phyloP scores from a whole-genome alignment of 495 filamentous ascomycete genomes.

The Trichoderma erinaceum region DNA sequence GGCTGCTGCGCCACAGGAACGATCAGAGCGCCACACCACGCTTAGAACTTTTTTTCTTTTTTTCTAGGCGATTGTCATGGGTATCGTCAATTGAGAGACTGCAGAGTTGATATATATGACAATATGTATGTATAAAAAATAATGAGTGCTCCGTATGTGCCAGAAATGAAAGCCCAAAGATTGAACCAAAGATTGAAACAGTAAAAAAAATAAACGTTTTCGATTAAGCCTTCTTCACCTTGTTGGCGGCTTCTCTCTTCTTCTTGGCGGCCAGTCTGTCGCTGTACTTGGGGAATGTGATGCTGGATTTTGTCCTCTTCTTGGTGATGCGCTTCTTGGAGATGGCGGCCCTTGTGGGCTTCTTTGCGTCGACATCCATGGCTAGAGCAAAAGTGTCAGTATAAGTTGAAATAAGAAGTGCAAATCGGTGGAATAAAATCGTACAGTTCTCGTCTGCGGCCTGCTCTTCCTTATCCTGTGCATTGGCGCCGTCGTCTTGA shows the following conservation, averaged over 20 bases:
- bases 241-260: background rate
- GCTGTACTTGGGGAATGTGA: slow-evolving; percentile 16
- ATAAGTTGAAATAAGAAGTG: background rate
- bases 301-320: slow-evolving; percentile 13
- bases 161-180: background rate
- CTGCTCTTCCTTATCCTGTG: slow-evolving; percentile 4
- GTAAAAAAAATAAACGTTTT: background rate
- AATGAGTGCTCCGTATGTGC: slow-evolving; percentile 5
- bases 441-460: slow-evolving; percentile 8
- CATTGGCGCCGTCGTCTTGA: slow-evolving; percentile 5
- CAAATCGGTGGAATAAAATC: background rate
- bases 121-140: background rate
- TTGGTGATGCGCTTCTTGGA: slow-evolving; percentile 12
- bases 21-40: background rate
- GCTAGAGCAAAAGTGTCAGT: background rate
- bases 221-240: background rate
- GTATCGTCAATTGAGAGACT: slow-evolving; percentile 15
- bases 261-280: slow-evolving; percentile 13
- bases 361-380: slow-evolving; percentile 17
- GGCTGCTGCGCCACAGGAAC: slow-evolving; percentile 8
- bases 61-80: background rate
- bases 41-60: background rate
- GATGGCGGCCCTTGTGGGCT: background rate
- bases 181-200: background rate
- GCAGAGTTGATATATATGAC: background rate